phyloP scores from a whole-genome alignment of 805 yeast species.

The Brettanomyces anomalus region DNA sequence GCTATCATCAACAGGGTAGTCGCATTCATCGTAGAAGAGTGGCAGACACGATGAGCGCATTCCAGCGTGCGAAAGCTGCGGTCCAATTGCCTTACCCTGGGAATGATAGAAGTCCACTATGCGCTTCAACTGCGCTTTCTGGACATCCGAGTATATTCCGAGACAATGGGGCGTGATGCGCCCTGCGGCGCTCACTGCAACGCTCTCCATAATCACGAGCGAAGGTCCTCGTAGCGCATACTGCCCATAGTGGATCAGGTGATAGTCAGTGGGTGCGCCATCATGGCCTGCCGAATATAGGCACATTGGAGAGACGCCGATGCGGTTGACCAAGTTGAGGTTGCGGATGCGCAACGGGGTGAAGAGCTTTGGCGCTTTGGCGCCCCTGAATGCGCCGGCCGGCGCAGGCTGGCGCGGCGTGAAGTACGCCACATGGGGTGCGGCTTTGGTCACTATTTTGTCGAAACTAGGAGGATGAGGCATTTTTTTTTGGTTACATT shows the following conservation, averaged over 20 bases:
- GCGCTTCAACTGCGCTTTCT: constrained; percentile 30
- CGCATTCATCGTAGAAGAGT: constrained; percentile 14
- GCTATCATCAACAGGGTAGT: constrained; percentile 22
- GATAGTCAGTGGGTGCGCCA: constrained; percentile 36
- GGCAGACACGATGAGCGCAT: constrained; percentile 28
- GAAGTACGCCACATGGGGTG: constrained; percentile 15
- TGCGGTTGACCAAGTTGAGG: constrained; percentile 37
- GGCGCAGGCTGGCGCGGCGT: constrained; percentile 24
- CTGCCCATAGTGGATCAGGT: constrained; percentile 39
- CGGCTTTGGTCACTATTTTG: constrained; percentile 3
- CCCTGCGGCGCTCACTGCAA: constrained; percentile 12
- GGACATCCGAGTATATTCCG: constrained; percentile 44
- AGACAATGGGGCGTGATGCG: constrained; percentile 19
- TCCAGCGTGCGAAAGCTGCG: constrained; percentile 51
- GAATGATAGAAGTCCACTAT: constrained; percentile 39
- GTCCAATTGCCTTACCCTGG: constrained; percentile 37
- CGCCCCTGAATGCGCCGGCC: constrained; percentile 26
- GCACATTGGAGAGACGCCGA: constrained; percentile 53
- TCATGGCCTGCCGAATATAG: constrained; percentile 34
- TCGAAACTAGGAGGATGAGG: constrained; percentile 1
- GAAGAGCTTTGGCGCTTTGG: constrained; percentile 30
- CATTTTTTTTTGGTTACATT: not conserved
- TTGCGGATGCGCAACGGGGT: constrained; percentile 33
- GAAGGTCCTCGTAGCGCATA: constrained; percentile 43
- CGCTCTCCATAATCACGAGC: constrained; percentile 37